phyloP scores from a whole-genome alignment of 495 filamentous ascomycete genomes.

The Aspergillus homomorphus region DNA sequence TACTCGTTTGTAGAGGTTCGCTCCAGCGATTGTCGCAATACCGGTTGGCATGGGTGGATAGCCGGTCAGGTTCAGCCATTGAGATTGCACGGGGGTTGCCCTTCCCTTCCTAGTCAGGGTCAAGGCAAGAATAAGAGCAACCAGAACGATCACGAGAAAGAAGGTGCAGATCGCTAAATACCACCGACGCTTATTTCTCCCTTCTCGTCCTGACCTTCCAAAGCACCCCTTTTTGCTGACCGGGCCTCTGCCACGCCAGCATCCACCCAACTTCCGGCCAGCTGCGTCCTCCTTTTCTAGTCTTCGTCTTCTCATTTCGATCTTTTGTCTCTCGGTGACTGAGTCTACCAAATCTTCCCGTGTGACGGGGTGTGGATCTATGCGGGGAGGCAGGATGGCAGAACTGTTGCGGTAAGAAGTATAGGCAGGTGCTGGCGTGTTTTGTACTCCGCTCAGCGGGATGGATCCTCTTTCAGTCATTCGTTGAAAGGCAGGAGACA shows the following conservation, averaged over 20 bases:
- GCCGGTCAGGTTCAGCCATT: slow-evolving; percentile 79
- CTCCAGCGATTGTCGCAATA: slow-evolving; percentile 67
- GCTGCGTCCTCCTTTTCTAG: slow-evolving; percentile 62
- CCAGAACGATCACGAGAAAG: slow-evolving; percentile 56
- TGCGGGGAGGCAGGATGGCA: slow-evolving; percentile 25
- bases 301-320: slow-evolving; percentile 52
- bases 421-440: slow-evolving; percentile 35
- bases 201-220: slow-evolving; percentile 59
- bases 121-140: slow-evolving; percentile 58
- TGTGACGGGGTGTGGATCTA: slow-evolving; percentile 23
- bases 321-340: slow-evolving; percentile 37
- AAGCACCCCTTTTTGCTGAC: slow-evolving; percentile 59
- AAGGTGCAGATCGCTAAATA: slow-evolving; percentile 52
- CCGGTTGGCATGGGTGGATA: slow-evolving; percentile 86
- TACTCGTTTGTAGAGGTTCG: slow-evolving; percentile 54
- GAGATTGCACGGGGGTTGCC: slow-evolving; percentile 44
- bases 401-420: slow-evolving; percentile 19
- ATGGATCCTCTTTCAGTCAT: slow-evolving; percentile 44
- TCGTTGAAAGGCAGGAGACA: slow-evolving; percentile 41
- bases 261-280: slow-evolving; percentile 51
- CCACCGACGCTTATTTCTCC: slow-evolving; percentile 59
- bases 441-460: slow-evolving; percentile 43
- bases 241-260: slow-evolving; percentile 60
- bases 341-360: slow-evolving; percentile 25
- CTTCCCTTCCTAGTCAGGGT: slow-evolving; percentile 53